Evolutionary conservation across 164 flowering plant genomes (phyloP).

Genomic region (Aristolochia californica): DNA sequence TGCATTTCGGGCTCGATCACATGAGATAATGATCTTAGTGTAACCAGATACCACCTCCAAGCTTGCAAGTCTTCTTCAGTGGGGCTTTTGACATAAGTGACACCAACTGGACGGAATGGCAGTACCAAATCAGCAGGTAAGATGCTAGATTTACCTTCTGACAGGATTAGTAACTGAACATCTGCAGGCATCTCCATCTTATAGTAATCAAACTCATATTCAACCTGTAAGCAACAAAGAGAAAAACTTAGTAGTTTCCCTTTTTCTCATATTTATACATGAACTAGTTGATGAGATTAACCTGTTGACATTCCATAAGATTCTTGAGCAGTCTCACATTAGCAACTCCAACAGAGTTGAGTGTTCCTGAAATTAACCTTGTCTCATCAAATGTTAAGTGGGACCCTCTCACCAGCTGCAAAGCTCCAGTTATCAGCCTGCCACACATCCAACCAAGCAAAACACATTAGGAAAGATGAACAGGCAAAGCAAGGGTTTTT

Average conservation of each 20-base stretch:
- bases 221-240: conserved; percentile 44
- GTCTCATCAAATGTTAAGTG: conserved; percentile 86
- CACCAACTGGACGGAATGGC: conserved; percentile 62
- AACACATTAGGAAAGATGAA: not conserved
- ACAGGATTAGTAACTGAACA: conserved; percentile 64
- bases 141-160: conserved; percentile 81
- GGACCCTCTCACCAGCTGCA: conserved; percentile 81
- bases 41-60: conserved; percentile 91
- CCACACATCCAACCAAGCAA: not conserved
- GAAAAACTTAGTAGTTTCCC: not conserved
- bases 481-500: too few relatives aligned
- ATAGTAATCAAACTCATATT: conserved; percentile 75
- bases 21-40: conserved; percentile 51
- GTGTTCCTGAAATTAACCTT: conserved; percentile 54
- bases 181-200: conserved; percentile 83
- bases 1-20: conserved; percentile 63
- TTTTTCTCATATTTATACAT: too few relatives aligned
- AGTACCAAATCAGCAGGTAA: conserved; percentile 82
- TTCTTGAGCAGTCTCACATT: conserved; percentile 58
- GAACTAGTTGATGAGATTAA: conserved; percentile 13
- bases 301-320: conserved; percentile 71
- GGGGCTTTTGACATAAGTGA: conserved; percentile 14
- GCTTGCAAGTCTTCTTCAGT: conserved; percentile 35
- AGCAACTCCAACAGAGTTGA: conserved; percentile 61
- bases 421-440: conserved; percentile 68